phyloP scores from a whole-genome alignment of 768 basidiomycete species.

The Mycena leptocephala region DNA sequence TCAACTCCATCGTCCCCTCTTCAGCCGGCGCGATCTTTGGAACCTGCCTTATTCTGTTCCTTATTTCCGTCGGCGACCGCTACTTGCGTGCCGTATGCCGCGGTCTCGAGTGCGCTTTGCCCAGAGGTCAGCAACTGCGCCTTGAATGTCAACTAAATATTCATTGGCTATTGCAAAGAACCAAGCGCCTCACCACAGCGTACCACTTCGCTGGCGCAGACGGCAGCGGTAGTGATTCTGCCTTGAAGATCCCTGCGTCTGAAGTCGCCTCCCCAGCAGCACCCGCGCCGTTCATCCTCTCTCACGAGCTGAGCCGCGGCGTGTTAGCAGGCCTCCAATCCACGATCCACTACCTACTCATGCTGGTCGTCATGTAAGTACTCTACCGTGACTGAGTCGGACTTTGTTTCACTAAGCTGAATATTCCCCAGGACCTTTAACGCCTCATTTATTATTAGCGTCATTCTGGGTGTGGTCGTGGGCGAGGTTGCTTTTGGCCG shows the following conservation, averaged over 20 bases:
- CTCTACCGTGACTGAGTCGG: not conserved
- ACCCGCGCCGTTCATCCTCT: slow-evolving; percentile 35
- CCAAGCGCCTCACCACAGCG: slow-evolving; percentile 3
- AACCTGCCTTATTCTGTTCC: slow-evolving; percentile 79
- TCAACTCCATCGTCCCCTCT: slow-evolving; percentile 78
- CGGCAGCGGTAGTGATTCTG: not conserved
- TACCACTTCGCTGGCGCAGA: slow-evolving; percentile 7
- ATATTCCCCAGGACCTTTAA: slow-evolving; percentile 37
- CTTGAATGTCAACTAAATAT: not conserved
- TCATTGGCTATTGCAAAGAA: not conserved
- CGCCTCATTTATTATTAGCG: slow-evolving; percentile 38
- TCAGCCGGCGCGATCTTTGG: slow-evolving; percentile 82
- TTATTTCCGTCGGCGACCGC: slow-evolving; percentile 81
- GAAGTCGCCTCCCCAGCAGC: not conserved
- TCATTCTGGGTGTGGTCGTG: slow-evolving; percentile 34
- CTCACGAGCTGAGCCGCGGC: slow-evolving; percentile 37
- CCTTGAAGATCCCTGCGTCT: not conserved
- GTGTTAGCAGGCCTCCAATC: slow-evolving; percentile 30
- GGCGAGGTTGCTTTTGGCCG: slow-evolving; percentile 40
- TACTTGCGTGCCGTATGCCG: slow-evolving; percentile 58
- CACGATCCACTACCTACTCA: slow-evolving; percentile 41
- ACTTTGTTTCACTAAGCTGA: not conserved
- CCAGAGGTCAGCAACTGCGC: slow-evolving; percentile 6
- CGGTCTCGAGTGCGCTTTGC: slow-evolving; percentile 13
- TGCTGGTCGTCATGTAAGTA: slow-evolving; percentile 43